Evolutionary conservation across 192 early-diverging fungal species (phyloP), one percentile per base, ranked within the genome.

Genomic region (Geosiphon pyriformis): DNA sequence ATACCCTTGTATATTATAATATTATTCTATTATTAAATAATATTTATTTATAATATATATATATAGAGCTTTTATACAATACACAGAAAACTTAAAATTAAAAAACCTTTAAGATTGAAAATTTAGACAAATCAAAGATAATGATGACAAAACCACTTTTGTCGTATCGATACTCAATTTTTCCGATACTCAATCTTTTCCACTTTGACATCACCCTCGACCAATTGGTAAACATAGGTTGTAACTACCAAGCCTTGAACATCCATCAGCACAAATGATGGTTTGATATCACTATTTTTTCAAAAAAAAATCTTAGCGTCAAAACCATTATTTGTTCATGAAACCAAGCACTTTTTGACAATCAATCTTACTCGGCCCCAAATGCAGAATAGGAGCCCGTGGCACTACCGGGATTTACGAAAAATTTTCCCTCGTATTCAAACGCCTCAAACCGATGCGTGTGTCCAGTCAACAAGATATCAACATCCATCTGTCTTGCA

Each of bases 251-350:
- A 67, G 6, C 84, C 85, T 68, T 92, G 89, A 63, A 98, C 73
- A 77, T 98, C 95, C 91, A 98, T 92, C 67, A 98, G 70, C 33
- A 96, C 94, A 82, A 98, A 98, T 48, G 92, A 94, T 51, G 96
- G 94, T 25, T 86, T 81, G 50, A 84, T 74, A 2, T 89, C 86
- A 50, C 80, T 84, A 71, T 55, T 53, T 12, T 52, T 50, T 59
- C 0, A 67, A 62, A 49, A 42, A 47, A 64, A 67, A 18, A 59
- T 7, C n/a, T n/a, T n/a, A n/a, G n/a, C n/a, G n/a, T n/a, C n/a
- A n/a, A n/a, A n/a, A n/a, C n/a, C n/a, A n/a, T n/a, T n/a, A n/a
- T n/a, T n/a, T n/a, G n/a, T n/a, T n/a, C n/a, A n/a, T n/a, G n/a
- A n/a, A n/a, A n/a, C n/a, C n/a, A n/a, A n/a, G n/a, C n/a, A n/a